A percentile compares a stretch with the other conserved stretches of the same genome.
Evolutionary conservation across 345 rosid genomes (phyloP).

Genomic region (Citrus cavaleriei): DNA sequence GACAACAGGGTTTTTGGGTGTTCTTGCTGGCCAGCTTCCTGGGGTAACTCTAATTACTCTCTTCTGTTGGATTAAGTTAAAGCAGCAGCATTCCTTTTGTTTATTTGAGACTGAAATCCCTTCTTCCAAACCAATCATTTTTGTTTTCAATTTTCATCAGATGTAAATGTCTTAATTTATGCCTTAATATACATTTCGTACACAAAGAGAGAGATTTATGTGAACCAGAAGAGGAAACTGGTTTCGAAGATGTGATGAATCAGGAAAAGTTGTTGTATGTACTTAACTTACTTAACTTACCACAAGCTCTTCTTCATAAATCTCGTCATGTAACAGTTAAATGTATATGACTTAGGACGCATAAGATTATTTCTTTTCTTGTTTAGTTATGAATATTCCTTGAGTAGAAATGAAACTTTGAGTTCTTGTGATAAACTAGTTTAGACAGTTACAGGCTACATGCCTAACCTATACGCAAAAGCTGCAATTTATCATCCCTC

Average conservation of each 20-base stretch:
- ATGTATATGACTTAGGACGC: neutral
- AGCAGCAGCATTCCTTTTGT: neutral
- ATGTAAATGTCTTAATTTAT: no score
- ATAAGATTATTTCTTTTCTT: neutral
- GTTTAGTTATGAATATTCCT: neutral
- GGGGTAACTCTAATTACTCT: slow-evolving; percentile 47
- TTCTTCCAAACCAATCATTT: no score
- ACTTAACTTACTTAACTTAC: neutral
- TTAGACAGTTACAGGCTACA: neutral
- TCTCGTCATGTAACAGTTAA: neutral
- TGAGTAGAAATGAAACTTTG: neutral
- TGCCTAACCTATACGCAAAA: no score
- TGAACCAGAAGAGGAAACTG: neutral
- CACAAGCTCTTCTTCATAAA: neutral
- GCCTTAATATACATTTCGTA: no score
- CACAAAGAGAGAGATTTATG: neutral
- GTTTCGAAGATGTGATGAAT: neutral
- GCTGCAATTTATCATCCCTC: neutral
- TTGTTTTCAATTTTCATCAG: neutral
- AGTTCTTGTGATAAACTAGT: neutral
- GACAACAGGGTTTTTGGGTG: slow-evolving; percentile 68
- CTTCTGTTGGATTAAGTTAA: neutral
- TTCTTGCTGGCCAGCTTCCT: slow-evolving; percentile 91
- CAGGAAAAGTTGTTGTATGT: neutral
- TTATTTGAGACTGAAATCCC: no score